A percentile compares a stretch with the other conserved stretches of the same genome.
Evolutionary conservation across 805 yeast genomes (phyloP).

Genomic region (Ogataea pini): DNA sequence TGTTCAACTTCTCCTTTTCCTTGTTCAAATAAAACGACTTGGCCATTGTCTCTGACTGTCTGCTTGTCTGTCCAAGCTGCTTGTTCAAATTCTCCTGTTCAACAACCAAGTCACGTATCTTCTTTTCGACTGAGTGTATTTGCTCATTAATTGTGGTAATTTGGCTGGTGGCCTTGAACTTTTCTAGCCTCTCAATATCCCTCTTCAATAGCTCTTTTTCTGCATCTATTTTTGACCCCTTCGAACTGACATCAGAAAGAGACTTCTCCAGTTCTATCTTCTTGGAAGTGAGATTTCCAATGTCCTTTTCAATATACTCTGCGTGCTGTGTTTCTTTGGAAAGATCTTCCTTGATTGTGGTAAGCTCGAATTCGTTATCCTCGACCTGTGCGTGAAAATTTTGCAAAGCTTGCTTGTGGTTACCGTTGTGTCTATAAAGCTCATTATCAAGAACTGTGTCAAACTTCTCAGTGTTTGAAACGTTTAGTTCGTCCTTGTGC

Average conservation of each 20-base stretch:
- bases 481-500: conserved; percentile 8
- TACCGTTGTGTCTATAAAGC: conserved; percentile 4
- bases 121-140: conserved; percentile 40
- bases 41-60: conserved; percentile 60
- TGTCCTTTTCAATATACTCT: conserved; percentile 44
- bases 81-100: conserved; percentile 55
- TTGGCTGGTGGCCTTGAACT: conserved; percentile 31
- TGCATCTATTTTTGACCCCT: conserved; percentile 48
- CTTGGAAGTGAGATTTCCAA: conserved; percentile 37
- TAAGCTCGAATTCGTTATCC: conserved; percentile 19
- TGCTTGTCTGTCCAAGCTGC: conserved; percentile 51
- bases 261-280: conserved; percentile 40
- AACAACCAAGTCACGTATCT: conserved; percentile 40
- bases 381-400: conserved; percentile 14
- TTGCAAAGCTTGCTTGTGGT: conserved; percentile 3
- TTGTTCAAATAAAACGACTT: conserved; percentile 40
- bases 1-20: conserved; percentile 9
- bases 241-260: conserved; percentile 39
- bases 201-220: conserved; percentile 45
- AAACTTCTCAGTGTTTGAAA: conserved; percentile 13
- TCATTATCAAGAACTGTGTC: conserved; percentile 9
- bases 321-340: conserved; percentile 45
- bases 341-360: conserved; percentile 34
- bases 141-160: conserved; percentile 34
- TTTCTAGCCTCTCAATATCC: conserved; percentile 38